These are phyloP conservation scores for Chlamydomonas sphaeroides DNA, from an alignment of 139 green algal genomes.

Conservation along the genomic window DNA sequence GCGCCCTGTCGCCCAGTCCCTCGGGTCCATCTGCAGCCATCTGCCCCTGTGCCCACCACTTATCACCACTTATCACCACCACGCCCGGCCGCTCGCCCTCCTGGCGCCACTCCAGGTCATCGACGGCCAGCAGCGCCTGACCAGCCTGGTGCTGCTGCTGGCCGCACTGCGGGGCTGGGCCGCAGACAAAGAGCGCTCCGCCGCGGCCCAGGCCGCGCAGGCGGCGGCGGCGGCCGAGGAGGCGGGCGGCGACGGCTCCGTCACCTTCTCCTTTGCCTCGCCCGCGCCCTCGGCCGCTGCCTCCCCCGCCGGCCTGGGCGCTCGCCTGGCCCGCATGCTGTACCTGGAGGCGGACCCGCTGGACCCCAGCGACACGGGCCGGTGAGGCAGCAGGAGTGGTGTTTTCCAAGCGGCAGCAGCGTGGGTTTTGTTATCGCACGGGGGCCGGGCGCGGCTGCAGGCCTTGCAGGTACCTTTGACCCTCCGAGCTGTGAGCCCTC, in stretches of 20 bases:
- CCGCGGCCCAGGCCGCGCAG: background rate
- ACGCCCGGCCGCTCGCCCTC: background rate
- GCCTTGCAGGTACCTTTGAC: no score
- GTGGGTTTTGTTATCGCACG: background rate
- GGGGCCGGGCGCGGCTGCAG: background rate
- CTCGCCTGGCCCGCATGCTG: slow-evolving; percentile 59
- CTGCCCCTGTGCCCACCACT: no score
- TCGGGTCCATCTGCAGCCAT: no score
- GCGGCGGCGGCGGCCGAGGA: background rate
- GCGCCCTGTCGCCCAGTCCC: no score
- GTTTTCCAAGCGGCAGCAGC: background rate
- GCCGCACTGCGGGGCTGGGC: slow-evolving; percentile 58
- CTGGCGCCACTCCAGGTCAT: slow-evolving; percentile 56
- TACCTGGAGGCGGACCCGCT: slow-evolving; percentile 64
- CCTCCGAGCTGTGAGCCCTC: no score
- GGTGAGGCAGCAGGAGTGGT: slow-evolving; percentile 21
- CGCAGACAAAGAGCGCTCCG: background rate
- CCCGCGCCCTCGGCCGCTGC: background rate
- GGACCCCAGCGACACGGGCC: slow-evolving; percentile 26
- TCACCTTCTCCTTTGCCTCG: background rate
- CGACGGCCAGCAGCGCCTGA: slow-evolving; percentile 74
- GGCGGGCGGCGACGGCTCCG: background rate
- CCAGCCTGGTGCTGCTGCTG: slow-evolving; percentile 68
- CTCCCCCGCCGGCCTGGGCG: slow-evolving; percentile 40
- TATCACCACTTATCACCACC: background rate